Percentiles rank a stretch among this genome's conserved stretches.
Evolutionary conservation across 768 basidiomycete species (phyloP).

Genomic region (Lentinula edodes): DNA sequence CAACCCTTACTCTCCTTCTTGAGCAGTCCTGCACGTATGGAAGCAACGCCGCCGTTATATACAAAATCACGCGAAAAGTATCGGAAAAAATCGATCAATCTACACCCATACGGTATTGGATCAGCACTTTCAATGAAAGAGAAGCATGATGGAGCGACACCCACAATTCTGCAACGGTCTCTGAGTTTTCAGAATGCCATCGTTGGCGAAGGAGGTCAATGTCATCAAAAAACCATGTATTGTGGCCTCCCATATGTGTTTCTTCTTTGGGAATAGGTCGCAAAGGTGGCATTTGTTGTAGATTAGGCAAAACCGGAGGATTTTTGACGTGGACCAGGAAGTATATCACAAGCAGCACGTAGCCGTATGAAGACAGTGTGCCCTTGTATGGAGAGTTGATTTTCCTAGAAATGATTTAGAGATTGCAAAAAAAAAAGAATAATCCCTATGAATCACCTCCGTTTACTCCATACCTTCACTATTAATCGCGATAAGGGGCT

Average conservation of each 20-base stretch:
- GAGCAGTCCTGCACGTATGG: conserved; percentile 82
- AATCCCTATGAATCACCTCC: conserved; percentile 45
- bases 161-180: conserved; percentile 89
- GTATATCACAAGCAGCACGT: conserved; percentile 96
- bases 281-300: conserved; percentile 90
- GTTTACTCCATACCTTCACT: conserved; percentile 99
- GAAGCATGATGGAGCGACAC: conserved; percentile 20
- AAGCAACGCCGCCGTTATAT: conserved; percentile 88
- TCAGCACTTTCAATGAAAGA: neutral
- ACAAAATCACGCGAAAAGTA: conserved; percentile 92
- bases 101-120: conserved; percentile 22
- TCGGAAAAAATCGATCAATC: conserved; percentile 96
- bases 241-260: conserved; percentile 73
- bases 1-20: conserved; percentile 93
- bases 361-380: conserved; percentile 95
- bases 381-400: conserved; percentile 99
- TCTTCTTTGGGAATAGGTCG: conserved; percentile 80
- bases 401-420: conserved; percentile 48
- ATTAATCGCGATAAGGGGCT: conserved; percentile 3
- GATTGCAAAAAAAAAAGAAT: neutral
- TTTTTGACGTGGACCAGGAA: conserved; percentile 98
- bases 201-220: conserved; percentile 85
- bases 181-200: conserved; percentile 92
- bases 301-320: conserved; percentile 92
- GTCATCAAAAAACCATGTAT: conserved; percentile 98